These are phyloP conservation scores for Penicillium sp. DNA, from an alignment of 2,329 filamentous ascomycete species.

Conservation along the genomic window DNA sequence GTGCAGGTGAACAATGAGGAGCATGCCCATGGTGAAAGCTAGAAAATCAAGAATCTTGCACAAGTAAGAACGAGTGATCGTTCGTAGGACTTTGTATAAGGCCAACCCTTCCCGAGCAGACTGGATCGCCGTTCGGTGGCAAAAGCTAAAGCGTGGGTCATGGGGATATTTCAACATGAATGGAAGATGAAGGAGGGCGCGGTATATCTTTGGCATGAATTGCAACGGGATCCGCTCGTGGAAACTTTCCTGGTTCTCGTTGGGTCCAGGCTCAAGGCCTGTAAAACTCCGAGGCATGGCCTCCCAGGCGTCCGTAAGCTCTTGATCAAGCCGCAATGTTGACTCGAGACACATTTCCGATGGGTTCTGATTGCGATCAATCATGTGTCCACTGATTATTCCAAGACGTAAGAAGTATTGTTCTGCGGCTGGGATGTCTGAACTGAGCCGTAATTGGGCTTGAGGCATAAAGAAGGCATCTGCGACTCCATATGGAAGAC, in stretches of 20 bases:
- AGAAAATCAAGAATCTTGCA: constrained; percentile 52
- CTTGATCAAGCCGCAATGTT: constrained; percentile 44
- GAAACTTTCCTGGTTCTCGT: constrained; percentile 26
- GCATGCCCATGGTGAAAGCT: constrained; percentile 47
- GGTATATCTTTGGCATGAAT: constrained; percentile 41
- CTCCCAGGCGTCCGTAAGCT: constrained; percentile 35
- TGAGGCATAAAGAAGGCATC: constrained; percentile 33
- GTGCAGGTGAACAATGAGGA: constrained; percentile 46
- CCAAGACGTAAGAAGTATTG: constrained; percentile 32
- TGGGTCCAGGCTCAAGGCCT: constrained; percentile 20
- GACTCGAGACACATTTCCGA: constrained; percentile 35
- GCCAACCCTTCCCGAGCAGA: constrained; percentile 43
- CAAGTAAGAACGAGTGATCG: constrained; percentile 33
- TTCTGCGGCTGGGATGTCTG: constrained; percentile 21
- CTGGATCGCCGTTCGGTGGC: constrained; percentile 40
- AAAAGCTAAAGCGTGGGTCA: constrained; percentile 41
- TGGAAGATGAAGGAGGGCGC: constrained; percentile 47
- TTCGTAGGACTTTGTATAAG: constrained; percentile 38
- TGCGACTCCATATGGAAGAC: constrained; percentile 48
- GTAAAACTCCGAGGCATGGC: constrained; percentile 33
- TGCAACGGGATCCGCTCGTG: constrained; percentile 37
- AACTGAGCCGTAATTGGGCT: constrained; percentile 21
- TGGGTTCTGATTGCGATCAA: constrained; percentile 43
- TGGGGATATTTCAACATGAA: constrained; percentile 44
- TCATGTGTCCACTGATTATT: constrained; percentile 39